These are phyloP conservation scores for Monosporascus sp. DNA, from an alignment of 2,329 filamentous ascomycete genomes.

Conservation along the genomic window DNA sequence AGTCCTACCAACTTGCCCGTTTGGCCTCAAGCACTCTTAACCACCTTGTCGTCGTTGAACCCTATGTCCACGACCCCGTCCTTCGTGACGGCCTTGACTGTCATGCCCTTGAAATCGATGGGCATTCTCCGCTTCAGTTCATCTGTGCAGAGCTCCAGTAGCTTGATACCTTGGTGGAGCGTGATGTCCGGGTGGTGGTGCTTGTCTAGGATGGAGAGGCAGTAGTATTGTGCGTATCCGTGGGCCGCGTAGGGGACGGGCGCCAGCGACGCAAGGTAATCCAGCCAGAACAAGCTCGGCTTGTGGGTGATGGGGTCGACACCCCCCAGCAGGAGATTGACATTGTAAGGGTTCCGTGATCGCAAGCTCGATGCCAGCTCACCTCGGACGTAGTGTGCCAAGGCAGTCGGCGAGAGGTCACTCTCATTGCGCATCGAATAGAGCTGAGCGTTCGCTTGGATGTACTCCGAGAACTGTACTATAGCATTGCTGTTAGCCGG, in stretches of 20 bases:
- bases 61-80: constrained; percentile 83
- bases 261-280: constrained; percentile 87
- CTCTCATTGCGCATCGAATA: constrained; percentile 98
- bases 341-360: constrained; percentile 90
- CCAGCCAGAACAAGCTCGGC: constrained; percentile 92
- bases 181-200: constrained; percentile 94
- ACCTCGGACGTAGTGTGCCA: constrained; percentile 88
- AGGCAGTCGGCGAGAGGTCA: constrained; percentile 81
- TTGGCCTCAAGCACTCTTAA: constrained; percentile 49
- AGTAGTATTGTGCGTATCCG: constrained; percentile 99
- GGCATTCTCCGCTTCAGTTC: constrained; percentile 95
- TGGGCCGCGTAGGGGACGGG: constrained; percentile 93
- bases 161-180: constrained; percentile 83
- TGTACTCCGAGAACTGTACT: constrained; percentile 99
- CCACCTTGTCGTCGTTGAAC: constrained; percentile 75
- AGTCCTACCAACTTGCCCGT: constrained; percentile 7
- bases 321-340: constrained; percentile 92
- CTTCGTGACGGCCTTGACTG: constrained; percentile 91
- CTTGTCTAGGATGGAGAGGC: constrained; percentile 94
- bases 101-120: constrained; percentile 97
- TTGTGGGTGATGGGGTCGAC: constrained; percentile 88
- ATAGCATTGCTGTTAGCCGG: constrained; percentile 13
- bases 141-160: constrained; percentile 90
- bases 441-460: constrained; percentile 96
- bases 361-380: constrained; percentile 88